Evolutionary conservation across 257 asterid species (phyloP).

Genomic region (Solanum pinnatisectum): DNA sequence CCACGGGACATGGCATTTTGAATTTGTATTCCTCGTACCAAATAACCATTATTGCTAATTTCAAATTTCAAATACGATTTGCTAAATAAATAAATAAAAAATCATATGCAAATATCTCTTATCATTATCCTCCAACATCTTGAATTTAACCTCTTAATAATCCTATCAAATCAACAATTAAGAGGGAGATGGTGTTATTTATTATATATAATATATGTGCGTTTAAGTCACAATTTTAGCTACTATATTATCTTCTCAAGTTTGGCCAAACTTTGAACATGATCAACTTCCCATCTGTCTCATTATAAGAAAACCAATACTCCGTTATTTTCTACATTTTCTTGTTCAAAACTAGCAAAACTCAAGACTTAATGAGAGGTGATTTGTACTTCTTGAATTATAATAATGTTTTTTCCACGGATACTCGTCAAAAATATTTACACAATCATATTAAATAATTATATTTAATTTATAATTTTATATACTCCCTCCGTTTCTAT

Average conservation of each 20-base stretch:
- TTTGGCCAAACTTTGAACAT: background rate
- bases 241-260: background rate
- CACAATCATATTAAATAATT: too few species aligned
- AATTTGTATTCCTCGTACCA: background rate
- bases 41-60: background rate
- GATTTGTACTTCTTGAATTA: too few species aligned
- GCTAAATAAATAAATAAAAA: too few species aligned
- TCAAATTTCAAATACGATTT: background rate
- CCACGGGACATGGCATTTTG: slow-evolving; percentile 28
- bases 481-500: too few species aligned
- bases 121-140: background rate
- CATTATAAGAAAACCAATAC: background rate
- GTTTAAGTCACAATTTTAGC: background rate
- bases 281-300: background rate
- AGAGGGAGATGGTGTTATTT: background rate
- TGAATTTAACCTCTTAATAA: background rate
- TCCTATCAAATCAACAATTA: background rate
- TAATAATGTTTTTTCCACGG: too few species aligned
- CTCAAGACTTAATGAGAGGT: background rate
- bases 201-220: background rate
- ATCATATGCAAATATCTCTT: background rate
- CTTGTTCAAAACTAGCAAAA: background rate
- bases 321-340: background rate
- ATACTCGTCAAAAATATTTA: too few species aligned
- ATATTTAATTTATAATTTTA: too few species aligned